phyloP scores from a whole-genome alignment of 179 eudicot genomes.

The Spergularia azorica region DNA sequence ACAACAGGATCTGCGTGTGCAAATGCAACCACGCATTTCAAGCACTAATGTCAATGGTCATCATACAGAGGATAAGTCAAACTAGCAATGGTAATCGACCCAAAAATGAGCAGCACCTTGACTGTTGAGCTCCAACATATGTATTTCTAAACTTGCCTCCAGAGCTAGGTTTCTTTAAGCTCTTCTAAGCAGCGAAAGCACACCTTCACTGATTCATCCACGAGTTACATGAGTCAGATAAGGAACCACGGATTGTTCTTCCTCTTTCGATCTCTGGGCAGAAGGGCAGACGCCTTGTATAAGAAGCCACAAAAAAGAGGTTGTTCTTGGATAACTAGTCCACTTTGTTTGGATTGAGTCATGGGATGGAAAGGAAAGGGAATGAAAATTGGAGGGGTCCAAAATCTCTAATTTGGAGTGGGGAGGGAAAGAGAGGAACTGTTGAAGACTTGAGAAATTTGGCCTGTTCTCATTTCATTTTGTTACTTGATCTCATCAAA shows the following conservation, averaged over 20 bases:
- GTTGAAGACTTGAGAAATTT: too few relatives aligned
- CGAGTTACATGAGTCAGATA: neutral
- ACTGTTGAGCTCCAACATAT: neutral
- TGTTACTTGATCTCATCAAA: too few relatives aligned
- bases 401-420: too few relatives aligned
- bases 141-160: too few relatives aligned
- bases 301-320: neutral
- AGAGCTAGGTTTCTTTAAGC: neutral
- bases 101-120: neutral
- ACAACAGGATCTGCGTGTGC: neutral
- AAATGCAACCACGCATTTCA: conserved; percentile 3
- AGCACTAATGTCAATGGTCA: neutral
- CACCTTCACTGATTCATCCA: too few relatives aligned
- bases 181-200: too few relatives aligned
- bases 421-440: too few relatives aligned
- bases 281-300: neutral
- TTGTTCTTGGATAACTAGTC: too few relatives aligned
- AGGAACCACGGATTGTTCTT: neutral
- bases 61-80: neutral
- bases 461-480: too few relatives aligned
- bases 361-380: too few relatives aligned
- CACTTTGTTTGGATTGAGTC: too few relatives aligned
- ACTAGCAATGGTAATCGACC: neutral
- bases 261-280: neutral
- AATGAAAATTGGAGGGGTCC: too few relatives aligned